Conservation (phyloP, 2,329 filamentous ascomycete genomes). For the Periglandula ipomoeae region DNA sequence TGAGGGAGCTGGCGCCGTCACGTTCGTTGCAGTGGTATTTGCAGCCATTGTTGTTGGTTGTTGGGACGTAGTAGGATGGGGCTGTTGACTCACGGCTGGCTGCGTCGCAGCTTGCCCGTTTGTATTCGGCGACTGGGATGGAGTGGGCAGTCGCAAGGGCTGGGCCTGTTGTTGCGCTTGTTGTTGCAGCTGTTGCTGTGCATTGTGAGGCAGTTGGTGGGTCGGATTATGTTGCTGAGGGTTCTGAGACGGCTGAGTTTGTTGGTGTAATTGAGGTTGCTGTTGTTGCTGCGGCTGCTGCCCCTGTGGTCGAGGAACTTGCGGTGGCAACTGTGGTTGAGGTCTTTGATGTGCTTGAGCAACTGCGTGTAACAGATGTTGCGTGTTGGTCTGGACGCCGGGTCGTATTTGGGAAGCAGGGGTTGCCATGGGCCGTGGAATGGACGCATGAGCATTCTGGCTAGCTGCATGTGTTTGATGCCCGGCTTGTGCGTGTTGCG, state of each 20-base stretch:
- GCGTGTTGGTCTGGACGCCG: slow-evolving; percentile 19
- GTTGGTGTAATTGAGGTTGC: background rate
- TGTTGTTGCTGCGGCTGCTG: slow-evolving; percentile 18
- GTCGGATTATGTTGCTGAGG: slow-evolving; percentile 7
- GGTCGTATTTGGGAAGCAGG: slow-evolving; percentile 18
- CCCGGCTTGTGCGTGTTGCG: slow-evolving; percentile 2
- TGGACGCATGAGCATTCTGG: background rate
- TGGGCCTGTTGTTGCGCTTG: slow-evolving; percentile 11
- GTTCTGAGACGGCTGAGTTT: slow-evolving; percentile 11
- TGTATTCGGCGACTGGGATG: slow-evolving; percentile 1
- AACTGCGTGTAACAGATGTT: slow-evolving; percentile 21
- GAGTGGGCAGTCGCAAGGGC: background rate
- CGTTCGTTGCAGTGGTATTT: background rate
- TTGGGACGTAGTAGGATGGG: background rate
- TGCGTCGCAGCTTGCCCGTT: slow-evolving; percentile 2
- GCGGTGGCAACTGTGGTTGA: slow-evolving; percentile 20
- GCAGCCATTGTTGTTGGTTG: background rate
- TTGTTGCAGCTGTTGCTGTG: slow-evolving; percentile 10
- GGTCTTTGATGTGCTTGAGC: slow-evolving; percentile 15
- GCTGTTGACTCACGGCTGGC: background rate
- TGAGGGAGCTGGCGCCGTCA: background rate
- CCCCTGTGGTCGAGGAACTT: slow-evolving; percentile 7
- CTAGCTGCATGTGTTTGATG: background rate
- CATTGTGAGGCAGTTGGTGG: slow-evolving; percentile 12
- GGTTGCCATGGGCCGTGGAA: slow-evolving; percentile 5